phyloP scores from a whole-genome alignment of 2,329 filamentous ascomycete species.

The Hypoxylon rubiginosum region DNA sequence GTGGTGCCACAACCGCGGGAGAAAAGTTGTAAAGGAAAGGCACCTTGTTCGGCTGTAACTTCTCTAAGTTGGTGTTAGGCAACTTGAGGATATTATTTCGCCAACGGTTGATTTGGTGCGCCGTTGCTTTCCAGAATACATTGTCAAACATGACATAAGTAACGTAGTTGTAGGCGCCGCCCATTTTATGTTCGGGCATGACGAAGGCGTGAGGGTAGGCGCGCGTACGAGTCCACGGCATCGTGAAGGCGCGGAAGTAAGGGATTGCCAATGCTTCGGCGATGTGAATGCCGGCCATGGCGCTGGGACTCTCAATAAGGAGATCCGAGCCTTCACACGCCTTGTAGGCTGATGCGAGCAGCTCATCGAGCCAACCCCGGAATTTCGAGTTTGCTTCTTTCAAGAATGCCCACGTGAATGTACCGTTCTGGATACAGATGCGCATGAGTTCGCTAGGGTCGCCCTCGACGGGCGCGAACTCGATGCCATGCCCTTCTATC shows the following conservation, averaged over 20 bases:
- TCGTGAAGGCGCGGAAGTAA: conserved; percentile 97
- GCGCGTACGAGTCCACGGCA: conserved; percentile 97
- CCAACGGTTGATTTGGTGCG: conserved; percentile 93
- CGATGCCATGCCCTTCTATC: conserved; percentile 93
- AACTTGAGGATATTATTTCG: conserved; percentile 83
- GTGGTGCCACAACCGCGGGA: conserved; percentile 91
- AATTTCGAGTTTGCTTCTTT: conserved; percentile 89
- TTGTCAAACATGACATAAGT: conserved; percentile 97
- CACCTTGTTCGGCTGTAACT: conserved; percentile 96
- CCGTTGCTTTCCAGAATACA: conserved; percentile 95
- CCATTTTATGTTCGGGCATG: conserved; percentile 92
- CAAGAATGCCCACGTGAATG: conserved; percentile 93
- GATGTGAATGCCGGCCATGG: conserved; percentile 98
- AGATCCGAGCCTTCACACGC: conserved; percentile 91
- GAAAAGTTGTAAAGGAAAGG: conserved; percentile 99
- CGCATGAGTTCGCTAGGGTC: conserved; percentile 96
- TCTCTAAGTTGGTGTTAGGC: conserved; percentile 85
- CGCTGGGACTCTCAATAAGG: conserved; percentile 93
- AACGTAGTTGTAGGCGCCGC: conserved; percentile 93
- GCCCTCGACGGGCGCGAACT: conserved; percentile 88
- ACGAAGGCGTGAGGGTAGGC: conserved; percentile 98
- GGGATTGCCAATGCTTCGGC: conserved; percentile 93
- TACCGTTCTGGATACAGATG: conserved; percentile 95
- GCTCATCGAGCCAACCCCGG: conserved; percentile 92
- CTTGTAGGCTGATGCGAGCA: conserved; percentile 83